phyloP scores from a whole-genome alignment of 768 basidiomycete genomes.

The Gymnopilus dilepis region DNA sequence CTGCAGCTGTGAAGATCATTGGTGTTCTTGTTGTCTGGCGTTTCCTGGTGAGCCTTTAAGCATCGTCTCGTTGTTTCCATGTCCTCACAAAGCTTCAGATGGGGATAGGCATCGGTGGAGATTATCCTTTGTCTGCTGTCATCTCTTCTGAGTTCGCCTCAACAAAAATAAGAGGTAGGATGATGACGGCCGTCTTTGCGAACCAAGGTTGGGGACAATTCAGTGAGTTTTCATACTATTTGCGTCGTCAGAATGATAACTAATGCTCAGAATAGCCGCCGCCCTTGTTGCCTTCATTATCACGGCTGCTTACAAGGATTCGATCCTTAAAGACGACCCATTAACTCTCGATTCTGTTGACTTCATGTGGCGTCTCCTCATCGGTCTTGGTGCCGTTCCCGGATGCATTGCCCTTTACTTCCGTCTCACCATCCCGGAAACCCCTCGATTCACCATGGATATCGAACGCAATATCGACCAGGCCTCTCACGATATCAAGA shows the following conservation, averaged over 20 bases:
- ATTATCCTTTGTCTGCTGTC: conserved; percentile 85
- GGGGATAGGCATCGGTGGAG: conserved; percentile 88
- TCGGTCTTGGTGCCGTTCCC: conserved; percentile 87
- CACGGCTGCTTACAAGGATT: conserved; percentile 68
- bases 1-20: conserved; percentile 70
- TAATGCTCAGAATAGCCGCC: conserved; percentile 47
- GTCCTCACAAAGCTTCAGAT: conserved; percentile 43
- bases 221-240: conserved; percentile 41
- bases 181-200: conserved; percentile 91
- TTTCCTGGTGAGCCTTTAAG: conserved; percentile 53
- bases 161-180: conserved; percentile 75
- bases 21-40: conserved; percentile 86
- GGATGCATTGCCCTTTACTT: conserved; percentile 85
- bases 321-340: conserved; percentile 48
- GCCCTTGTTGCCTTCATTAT: conserved; percentile 69
- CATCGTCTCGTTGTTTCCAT: not conserved
- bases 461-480: conserved; percentile 83
- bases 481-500: conserved; percentile 74
- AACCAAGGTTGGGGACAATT: conserved; percentile 90
- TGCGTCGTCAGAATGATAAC: not conserved
- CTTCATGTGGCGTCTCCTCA: conserved; percentile 84
- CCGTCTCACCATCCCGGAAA: conserved; percentile 92
- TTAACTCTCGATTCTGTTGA: conserved; percentile 60
- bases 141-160: conserved; percentile 91
- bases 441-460: conserved; percentile 92